Base-by-base conservation (phyloP, 2,329 filamentous ascomycete genomes). In the Colletotrichum noveboracense region DNA sequence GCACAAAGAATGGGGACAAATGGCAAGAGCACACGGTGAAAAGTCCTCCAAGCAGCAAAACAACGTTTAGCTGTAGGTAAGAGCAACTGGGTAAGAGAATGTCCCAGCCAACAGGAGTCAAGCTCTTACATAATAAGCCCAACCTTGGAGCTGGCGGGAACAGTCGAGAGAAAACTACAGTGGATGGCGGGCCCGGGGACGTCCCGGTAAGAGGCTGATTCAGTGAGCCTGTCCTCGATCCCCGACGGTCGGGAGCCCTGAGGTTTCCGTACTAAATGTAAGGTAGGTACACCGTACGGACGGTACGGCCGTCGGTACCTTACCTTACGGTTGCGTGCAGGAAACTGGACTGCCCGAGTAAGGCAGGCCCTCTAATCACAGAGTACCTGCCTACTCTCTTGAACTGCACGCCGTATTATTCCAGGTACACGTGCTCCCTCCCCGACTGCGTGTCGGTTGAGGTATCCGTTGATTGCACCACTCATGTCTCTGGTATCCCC, bases 121-220 rank as follows among this genome's bases (percentile, higher is more conserved):
- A 73, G 21, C 75, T 76, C 74, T 76, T 76, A 76, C 74, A 76
- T 76, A 76, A 76, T 74, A 65, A 67, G 36, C 62, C 65, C 74
- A 76, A 69, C 70, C 43, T 75, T 72, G 73, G 60, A 16, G 21
- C 24, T 24, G 64, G 34, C 62, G 62, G 34, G 62, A 61, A 61
- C 28, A 62, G 26, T 16, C 21, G 64, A 66, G 64, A 52, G 64
- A 66, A 66, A 66, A 66, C 38, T 66, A 55, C 32, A 43, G 62
- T 52, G n/a, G 48, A 61, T 58, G 36, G 30, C 24, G 55, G 61
- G 61, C 36, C 68, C 55, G 36, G 72, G 71, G 24, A 71, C 21
- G 60, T 10, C 68, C 72, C 52, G 18, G 71, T 55, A 70, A 56
- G 6, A 56, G 34, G 16, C 64, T 64, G 74, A 76, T 76, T 76